Base-by-base conservation (phyloP, 768 basidiomycete species). In the Mycena alexandri region DNA sequence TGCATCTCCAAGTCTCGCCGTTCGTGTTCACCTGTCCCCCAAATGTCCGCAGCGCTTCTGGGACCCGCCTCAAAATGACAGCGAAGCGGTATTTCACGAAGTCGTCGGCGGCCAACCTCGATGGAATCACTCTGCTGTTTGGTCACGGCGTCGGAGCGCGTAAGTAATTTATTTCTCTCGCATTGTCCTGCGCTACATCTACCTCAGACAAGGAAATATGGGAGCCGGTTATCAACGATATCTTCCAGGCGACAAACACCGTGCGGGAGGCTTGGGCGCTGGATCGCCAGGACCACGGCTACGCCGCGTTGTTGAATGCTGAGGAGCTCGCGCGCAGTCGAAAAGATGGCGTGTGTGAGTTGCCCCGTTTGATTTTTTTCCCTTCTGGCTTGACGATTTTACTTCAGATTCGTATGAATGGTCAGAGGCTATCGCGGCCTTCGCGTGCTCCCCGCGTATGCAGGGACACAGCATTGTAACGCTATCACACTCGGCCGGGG, bases 401-500 rank as follows among this genome's bases (percentile, higher is more conserved):
- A 44, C 36, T 29, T 38, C 44, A 78, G 75, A 72, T 22, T 70
- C 70, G 12, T 60, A 68, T 36, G 78, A 79, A 66, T 79, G 74
- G 58, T 62, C 73, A 2, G 53, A 57, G 5, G 74, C 70, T 17
- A 61, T 76, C 42, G 67, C 66, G 2, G 71, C 71, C n/a, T 76
- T 76, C 38, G 62, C 71, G 0, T 34, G 48, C 17, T 71, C 68
- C 14, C 60, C 72, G 5, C 65, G 72, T 41, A 53, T 75, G 47
- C 63, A 57, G n/a, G 74, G 71, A 6, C 74, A 77, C 47, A 70
- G 71, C 22, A 68, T 79, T 7, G 76, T 79, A 43, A 70, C 71
- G 10, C 36, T 79, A 22, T 77, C 78, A 3, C 79, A 79, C 64
- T 79, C 79, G 13, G 79, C 78, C 3, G 78, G 79, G 12, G 65